These are phyloP conservation scores for Phyllosticta citrichinensis DNA, from an alignment of 2,329 filamentous ascomycete genomes.

Conservation along the genomic window DNA sequence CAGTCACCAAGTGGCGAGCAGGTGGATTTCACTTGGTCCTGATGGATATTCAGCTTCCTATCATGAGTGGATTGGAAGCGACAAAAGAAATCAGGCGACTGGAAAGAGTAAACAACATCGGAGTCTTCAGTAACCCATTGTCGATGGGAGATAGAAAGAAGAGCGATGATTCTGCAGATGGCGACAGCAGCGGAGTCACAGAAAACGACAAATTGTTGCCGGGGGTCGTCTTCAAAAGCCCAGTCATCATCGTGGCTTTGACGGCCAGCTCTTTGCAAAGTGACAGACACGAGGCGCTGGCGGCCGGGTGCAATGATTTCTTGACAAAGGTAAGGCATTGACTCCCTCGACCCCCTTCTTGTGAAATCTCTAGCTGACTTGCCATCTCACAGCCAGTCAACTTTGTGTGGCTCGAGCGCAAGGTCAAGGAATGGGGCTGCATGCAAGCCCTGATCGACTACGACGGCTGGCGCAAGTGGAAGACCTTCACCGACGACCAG, in stretches of 20 bases:
- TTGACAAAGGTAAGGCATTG: conserved; percentile 68
- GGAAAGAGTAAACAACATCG: conserved; percentile 84
- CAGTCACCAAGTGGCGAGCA: conserved; percentile 82
- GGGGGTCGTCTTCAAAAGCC: conserved; percentile 71
- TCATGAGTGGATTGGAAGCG: conserved; percentile 92
- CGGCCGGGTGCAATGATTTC: conserved; percentile 96
- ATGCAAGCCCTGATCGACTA: conserved; percentile 99
- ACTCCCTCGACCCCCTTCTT: no score
- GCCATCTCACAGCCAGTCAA: conserved; percentile 64
- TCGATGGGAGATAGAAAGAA: conserved; percentile 28
- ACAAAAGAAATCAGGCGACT: conserved; percentile 88
- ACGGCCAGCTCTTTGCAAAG: conserved; percentile 92
- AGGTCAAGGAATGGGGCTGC: conserved; percentile 98
- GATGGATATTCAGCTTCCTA: conserved; percentile 96
- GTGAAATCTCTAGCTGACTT: neutral
- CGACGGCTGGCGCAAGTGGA: conserved; percentile 97
- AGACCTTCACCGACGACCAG: conserved; percentile 52
- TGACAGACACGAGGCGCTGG: conserved; percentile 87
- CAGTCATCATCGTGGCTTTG: conserved; percentile 93
- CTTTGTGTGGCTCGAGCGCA: conserved; percentile 93
- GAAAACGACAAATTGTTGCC: conserved; percentile 62
- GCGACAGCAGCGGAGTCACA: conserved; percentile 31
- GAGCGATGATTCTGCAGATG: conserved; percentile 10
- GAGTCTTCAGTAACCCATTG: conserved; percentile 57
- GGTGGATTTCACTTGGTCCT: conserved; percentile 93